A percentile compares a stretch with the other conserved stretches of the same genome.
Conservation (phyloP, 345 rosid species). For the Bretschneidera sinensis region DNA sequence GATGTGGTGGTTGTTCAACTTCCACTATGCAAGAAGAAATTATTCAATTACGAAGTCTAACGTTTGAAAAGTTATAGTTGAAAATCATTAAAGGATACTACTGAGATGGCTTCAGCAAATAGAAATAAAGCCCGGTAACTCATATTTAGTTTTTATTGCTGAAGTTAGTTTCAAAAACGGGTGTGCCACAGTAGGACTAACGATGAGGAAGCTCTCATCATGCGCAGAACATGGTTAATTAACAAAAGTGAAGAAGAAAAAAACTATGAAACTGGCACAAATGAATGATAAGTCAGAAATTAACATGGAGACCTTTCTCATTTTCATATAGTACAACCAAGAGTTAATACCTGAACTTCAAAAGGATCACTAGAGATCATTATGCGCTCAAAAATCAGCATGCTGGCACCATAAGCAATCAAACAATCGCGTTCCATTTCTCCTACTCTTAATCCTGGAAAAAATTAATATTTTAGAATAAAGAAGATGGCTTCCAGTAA, state of each 20-base stretch:
- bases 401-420: constrained; percentile 96
- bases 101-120: too few species aligned
- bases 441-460: constrained; percentile 88
- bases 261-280: not conserved
- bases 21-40: too few species aligned
- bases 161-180: constrained; percentile 3
- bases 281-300: not conserved
- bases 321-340: not conserved
- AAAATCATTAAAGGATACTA: too few species aligned
- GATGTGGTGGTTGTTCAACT: too few species aligned
- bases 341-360: constrained; percentile 70
- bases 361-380: constrained; percentile 97
- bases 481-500: not conserved
- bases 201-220: too few species aligned
- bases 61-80: too few species aligned
- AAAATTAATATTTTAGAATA: constrained; percentile 5
- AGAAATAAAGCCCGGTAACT: too few species aligned
- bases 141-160: too few species aligned
- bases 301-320: not conserved
- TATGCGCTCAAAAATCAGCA: constrained; percentile 79
- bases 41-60: too few species aligned
- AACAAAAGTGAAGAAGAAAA: not conserved
- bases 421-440: constrained; percentile 98
- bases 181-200: too few species aligned
- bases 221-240: not conserved